Percentiles rank a stretch among this genome's conserved stretches.
Conservation (phyloP, 768 basidiomycete species). For the Russula sp. region DNA sequence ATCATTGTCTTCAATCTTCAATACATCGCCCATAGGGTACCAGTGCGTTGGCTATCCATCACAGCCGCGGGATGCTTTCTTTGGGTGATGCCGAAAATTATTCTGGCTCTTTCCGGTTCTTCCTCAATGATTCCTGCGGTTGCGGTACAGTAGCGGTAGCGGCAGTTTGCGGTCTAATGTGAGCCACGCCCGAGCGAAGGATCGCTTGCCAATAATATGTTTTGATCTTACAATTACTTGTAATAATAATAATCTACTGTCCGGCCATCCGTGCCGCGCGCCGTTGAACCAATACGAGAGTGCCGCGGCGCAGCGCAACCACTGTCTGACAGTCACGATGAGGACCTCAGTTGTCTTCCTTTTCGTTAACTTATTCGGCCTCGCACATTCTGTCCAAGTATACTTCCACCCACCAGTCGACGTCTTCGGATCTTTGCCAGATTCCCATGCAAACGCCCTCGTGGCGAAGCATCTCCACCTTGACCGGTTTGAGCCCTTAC, state of each 20-base stretch:
- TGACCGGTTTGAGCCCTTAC: constrained; percentile 57
- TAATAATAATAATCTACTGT: neutral
- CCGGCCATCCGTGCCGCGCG: neutral
- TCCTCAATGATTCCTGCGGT: neutral
- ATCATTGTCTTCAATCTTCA: neutral
- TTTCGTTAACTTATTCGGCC: constrained; percentile 14
- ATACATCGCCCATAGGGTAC: neutral
- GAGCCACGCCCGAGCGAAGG: neutral
- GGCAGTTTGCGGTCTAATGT: neutral
- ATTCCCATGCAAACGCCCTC: constrained; percentile 47
- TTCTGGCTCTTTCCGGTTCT: neutral
- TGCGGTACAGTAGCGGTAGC: too few relatives aligned
- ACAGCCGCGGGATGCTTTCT: constrained; percentile 7
- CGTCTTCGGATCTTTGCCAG: neutral
- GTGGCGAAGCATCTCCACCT: constrained; percentile 71
- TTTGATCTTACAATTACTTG: too few relatives aligned
- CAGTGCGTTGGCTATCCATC: neutral
- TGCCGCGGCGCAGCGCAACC: neutral
- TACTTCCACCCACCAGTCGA: constrained; percentile 21
- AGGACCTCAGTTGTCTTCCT: constrained; percentile 18
- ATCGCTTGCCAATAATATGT: constrained; percentile 18
- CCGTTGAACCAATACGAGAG: neutral
- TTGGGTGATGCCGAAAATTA: constrained; percentile 8
- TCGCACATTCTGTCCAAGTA: constrained; percentile 26
- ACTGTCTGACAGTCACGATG: constrained; percentile 21